Evolutionary conservation across 2,329 filamentous ascomycete species (phyloP).

Genomic region (Graphilbum sp.): DNA sequence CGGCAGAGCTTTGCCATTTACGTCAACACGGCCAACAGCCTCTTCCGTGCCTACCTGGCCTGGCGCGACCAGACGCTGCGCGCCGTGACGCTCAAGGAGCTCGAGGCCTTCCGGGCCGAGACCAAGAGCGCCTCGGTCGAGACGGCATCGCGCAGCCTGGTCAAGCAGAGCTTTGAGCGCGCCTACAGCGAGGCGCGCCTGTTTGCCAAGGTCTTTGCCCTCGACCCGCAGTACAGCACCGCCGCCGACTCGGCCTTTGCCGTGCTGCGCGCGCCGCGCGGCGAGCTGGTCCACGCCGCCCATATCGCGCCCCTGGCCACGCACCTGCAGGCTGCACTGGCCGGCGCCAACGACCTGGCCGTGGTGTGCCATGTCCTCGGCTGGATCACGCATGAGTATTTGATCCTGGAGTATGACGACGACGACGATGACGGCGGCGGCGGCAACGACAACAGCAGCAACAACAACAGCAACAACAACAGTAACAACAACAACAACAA

Average conservation of each 20-base stretch:
- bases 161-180: slow-evolving; percentile 44
- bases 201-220: slow-evolving; percentile 37
- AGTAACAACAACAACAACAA: slow-evolving; percentile 3
- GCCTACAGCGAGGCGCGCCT: slow-evolving; percentile 37
- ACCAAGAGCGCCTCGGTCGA: slow-evolving; percentile 31
- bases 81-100: slow-evolving; percentile 33
- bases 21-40: slow-evolving; percentile 33
- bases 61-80: slow-evolving; percentile 37
- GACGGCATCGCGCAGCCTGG: slow-evolving; percentile 38
- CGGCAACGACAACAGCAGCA: slow-evolving; percentile 35
- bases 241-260: slow-evolving; percentile 33
- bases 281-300: slow-evolving; percentile 33
- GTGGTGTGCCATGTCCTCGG: slow-evolving; percentile 38
- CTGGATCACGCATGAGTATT: slow-evolving; percentile 42
- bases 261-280: slow-evolving; percentile 30
- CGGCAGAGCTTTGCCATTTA: slow-evolving; percentile 34
- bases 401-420: slow-evolving; percentile 38
- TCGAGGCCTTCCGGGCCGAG: slow-evolving; percentile 37
- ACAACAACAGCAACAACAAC: slow-evolving; percentile 6
- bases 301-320: slow-evolving; percentile 36
- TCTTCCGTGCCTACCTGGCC: slow-evolving; percentile 36
- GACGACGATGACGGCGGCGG: slow-evolving; percentile 18
- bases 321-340: slow-evolving; percentile 31
- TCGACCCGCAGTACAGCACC: slow-evolving; percentile 36
- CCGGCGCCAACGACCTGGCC: slow-evolving; percentile 28